Evolutionary conservation across 495 filamentous ascomycete genomes (phyloP).

Genomic region (Aspergillus cavernicola): DNA sequence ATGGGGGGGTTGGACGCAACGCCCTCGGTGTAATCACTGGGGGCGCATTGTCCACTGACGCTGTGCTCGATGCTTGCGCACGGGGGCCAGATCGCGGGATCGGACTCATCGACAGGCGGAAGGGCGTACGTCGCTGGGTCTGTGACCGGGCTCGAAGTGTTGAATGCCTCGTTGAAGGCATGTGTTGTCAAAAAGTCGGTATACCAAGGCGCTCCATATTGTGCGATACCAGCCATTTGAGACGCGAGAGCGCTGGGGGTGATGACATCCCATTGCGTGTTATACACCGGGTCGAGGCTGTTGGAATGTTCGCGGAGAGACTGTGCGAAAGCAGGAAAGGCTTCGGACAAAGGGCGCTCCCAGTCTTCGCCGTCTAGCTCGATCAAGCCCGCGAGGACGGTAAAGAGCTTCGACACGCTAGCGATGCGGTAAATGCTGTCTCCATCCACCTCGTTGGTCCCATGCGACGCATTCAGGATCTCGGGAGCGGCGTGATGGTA

Average conservation of each 20-base stretch:
- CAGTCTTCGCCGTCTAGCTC: conserved; percentile 31
- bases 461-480: conserved; percentile 19
- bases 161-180: background rate
- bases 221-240: conserved; percentile 39
- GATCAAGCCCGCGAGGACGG: conserved; percentile 40
- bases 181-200: conserved; percentile 4
- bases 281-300: conserved; percentile 9
- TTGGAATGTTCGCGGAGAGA: conserved; percentile 10
- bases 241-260: conserved; percentile 39
- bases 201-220: conserved; percentile 31
- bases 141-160: background rate
- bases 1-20: conserved; percentile 32
- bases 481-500: conserved; percentile 25
- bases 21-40: conserved; percentile 16
- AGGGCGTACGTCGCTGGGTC: conserved; percentile 28
- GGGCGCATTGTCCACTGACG: background rate
- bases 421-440: conserved; percentile 50
- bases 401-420: conserved; percentile 51
- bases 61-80: background rate
- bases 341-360: conserved; percentile 45
- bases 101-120: conserved; percentile 28
- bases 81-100: conserved; percentile 20
- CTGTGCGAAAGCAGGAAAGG: conserved; percentile 39
- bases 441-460: conserved; percentile 38
- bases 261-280: conserved; percentile 44